Evolutionary conservation across 2,329 filamentous ascomycete genomes (phyloP).

Genomic region (Talaromyces sp.): DNA sequence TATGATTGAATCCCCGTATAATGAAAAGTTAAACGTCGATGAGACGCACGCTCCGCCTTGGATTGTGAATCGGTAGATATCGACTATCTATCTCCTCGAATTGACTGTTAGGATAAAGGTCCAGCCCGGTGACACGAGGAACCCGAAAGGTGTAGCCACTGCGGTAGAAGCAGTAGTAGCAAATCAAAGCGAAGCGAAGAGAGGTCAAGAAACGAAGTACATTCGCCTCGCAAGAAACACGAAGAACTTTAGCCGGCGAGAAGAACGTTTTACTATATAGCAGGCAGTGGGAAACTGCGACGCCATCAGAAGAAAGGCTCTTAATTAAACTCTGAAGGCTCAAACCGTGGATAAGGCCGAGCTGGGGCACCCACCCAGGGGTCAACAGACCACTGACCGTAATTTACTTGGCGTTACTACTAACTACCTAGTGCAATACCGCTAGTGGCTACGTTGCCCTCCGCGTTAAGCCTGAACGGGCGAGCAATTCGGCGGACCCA

Average conservation of each 20-base stretch:
- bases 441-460: neutral
- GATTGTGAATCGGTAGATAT: too few species aligned
- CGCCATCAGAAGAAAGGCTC: conserved; percentile 8
- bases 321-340: neutral
- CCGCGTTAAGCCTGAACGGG: neutral
- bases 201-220: neutral
- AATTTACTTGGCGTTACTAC: neutral
- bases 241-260: neutral
- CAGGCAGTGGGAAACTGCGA: neutral
- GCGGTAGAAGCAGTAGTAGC: neutral
- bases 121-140: neutral
- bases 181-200: neutral
- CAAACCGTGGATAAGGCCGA: conserved; percentile 7
- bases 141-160: neutral
- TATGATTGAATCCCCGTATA: neutral
- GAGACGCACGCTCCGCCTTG: neutral
- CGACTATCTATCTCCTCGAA: neutral
- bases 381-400: neutral
- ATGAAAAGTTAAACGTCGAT: neutral
- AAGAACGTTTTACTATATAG: neutral
- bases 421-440: neutral
- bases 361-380: neutral
- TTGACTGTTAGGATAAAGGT: neutral
- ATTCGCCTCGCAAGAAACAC: neutral
- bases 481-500: neutral